Percentiles rank a stretch among this genome's conserved stretches.
These are phyloP conservation scores for Ciborinia camelliae DNA, from an alignment of 2,329 filamentous ascomycete species.

Conservation along the genomic window DNA sequence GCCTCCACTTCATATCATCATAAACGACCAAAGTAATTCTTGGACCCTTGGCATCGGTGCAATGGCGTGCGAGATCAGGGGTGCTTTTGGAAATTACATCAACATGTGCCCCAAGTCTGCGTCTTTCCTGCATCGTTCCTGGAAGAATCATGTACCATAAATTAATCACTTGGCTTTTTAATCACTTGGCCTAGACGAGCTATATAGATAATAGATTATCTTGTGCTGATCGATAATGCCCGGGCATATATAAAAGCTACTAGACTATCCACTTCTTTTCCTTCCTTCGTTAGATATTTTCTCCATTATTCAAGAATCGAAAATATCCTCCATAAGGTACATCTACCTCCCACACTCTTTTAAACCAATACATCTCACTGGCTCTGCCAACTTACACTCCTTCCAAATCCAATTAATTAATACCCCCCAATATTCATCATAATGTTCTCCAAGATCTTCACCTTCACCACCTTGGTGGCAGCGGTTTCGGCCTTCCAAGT, in stretches of 20 bases:
- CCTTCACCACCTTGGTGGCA: slow-evolving; percentile 6
- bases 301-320: neutral
- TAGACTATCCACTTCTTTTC: neutral
- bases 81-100: slow-evolving; percentile 12
- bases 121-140: neutral
- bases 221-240: neutral
- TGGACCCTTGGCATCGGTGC: neutral
- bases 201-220: too few species aligned
- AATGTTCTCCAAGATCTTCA: slow-evolving; percentile 16
- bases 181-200: neutral
- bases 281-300: slow-evolving; percentile 10
- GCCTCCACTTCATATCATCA: too few species aligned
- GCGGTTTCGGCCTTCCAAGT: slow-evolving; percentile 9
- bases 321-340: neutral
- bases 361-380: neutral
- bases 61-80: slow-evolving; percentile 1
- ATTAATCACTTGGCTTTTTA: too few species aligned
- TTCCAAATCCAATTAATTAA: slow-evolving; percentile 6
- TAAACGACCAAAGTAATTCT: neutral
- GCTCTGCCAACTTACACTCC: slow-evolving; percentile 17
- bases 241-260: slow-evolving; percentile 17
- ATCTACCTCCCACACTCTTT: slow-evolving; percentile 8
- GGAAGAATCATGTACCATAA: neutral
- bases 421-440: neutral
- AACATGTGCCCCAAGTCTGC: neutral